phyloP scores from a whole-genome alignment of 202 grass and related monocot species.

The Schoenoplectus triqueter region DNA sequence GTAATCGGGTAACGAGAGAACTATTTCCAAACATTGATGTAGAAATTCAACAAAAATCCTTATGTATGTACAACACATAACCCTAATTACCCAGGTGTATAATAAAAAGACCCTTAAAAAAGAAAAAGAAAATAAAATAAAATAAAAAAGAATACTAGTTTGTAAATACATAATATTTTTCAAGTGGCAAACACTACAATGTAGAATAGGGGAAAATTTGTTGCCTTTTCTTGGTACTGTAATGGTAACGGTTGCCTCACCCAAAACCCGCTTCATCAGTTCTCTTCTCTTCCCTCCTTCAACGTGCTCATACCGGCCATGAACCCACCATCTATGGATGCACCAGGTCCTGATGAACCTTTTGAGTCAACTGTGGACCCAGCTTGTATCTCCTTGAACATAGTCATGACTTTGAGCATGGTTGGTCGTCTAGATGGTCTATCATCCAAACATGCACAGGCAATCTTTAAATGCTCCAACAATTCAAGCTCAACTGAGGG shows the following conservation, averaged over 20 bases:
- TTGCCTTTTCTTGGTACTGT: slow-evolving; percentile 17
- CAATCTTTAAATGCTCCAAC: slow-evolving; percentile 87
- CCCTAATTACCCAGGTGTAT: slow-evolving; percentile 50
- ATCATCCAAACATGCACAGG: slow-evolving; percentile 78
- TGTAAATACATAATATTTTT: slow-evolving; percentile 68
- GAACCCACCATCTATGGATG: slow-evolving; percentile 58
- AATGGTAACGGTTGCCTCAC: background rate
- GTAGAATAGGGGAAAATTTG: slow-evolving; percentile 48
- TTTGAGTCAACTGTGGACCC: slow-evolving; percentile 66
- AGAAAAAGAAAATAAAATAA: slow-evolving; percentile 40
- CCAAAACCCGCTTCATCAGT: slow-evolving; percentile 48
- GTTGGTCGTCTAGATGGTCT: slow-evolving; percentile 64
- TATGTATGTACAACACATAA: slow-evolving; percentile 86
- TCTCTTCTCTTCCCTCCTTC: slow-evolving; percentile 88
- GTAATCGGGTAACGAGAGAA: slow-evolving; percentile 19
- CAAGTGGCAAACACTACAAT: slow-evolving; percentile 47
- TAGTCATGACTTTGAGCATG: slow-evolving; percentile 90
- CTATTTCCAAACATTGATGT: slow-evolving; percentile 46
- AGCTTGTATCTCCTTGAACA: slow-evolving; percentile 96
- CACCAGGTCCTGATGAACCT: slow-evolving; percentile 43
- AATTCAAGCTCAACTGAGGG: slow-evolving; percentile 68
- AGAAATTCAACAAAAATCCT: slow-evolving; percentile 53
- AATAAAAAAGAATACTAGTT: slow-evolving; percentile 51
- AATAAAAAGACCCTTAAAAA: slow-evolving; percentile 29
- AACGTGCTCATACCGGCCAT: slow-evolving; percentile 66